Evolutionary conservation across 176 grass and related monocot species (phyloP).

Genomic region (Carex cristatella): DNA sequence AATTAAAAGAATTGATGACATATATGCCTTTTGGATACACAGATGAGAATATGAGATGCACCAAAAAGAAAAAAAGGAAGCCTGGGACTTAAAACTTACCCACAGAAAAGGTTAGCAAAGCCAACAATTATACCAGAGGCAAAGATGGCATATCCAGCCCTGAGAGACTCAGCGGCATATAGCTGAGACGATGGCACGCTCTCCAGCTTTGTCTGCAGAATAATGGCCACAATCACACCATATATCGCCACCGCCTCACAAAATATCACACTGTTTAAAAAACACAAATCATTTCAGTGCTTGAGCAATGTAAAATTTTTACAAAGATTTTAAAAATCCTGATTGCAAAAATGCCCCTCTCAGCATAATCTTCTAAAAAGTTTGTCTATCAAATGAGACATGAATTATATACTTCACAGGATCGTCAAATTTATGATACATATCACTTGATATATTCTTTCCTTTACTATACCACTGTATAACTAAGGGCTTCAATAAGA

Average conservation of each 20-base stretch:
- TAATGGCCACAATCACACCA: slow-evolving; percentile 97
- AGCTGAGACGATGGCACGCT: slow-evolving; percentile 64
- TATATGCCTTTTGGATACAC: not conserved
- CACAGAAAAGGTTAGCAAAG: slow-evolving; percentile 92
- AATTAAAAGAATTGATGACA: not conserved
- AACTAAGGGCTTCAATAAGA: not conserved
- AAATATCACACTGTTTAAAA: slow-evolving; percentile 83
- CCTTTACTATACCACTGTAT: not conserved
- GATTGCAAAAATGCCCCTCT: not conserved
- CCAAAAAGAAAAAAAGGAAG: slow-evolving; percentile 19
- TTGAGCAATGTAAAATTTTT: not conserved
- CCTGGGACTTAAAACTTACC: slow-evolving; percentile 38
- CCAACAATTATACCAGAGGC: slow-evolving; percentile 91
- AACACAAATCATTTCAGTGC: not conserved
- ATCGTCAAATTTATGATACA: not conserved
- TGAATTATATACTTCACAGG: not conserved
- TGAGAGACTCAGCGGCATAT: slow-evolving; percentile 71
- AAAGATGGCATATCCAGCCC: slow-evolving; percentile 95
- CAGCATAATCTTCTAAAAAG: not conserved
- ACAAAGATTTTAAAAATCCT: not conserved
- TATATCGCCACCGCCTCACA: slow-evolving; percentile 98
- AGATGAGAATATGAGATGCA: not conserved
- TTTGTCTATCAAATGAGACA: not conserved
- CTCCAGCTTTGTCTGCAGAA: slow-evolving; percentile 97
- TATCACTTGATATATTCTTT: not conserved